Percentiles rank a stretch among this genome's conserved stretches.
These are phyloP conservation scores for Xerocomellus chrysenteron DNA, from an alignment of 768 basidiomycete genomes.

Conservation along the genomic window DNA sequence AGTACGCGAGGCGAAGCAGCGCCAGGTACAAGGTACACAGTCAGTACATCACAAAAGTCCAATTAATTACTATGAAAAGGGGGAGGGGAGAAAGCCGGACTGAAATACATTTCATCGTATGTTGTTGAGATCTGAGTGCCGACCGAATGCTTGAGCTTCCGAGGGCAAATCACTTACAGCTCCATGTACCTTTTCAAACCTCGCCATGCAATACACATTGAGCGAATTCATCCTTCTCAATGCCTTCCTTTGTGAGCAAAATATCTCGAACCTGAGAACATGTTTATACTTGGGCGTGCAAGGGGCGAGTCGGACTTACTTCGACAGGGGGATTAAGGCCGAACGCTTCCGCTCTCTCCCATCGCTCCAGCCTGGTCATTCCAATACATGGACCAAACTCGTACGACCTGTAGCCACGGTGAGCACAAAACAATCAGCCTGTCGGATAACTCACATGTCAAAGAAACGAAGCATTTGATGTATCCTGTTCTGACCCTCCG, in stretches of 20 bases:
- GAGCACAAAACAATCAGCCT: neutral
- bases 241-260: constrained; percentile 62
- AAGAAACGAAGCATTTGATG: constrained; percentile 78
- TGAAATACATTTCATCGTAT: neutral
- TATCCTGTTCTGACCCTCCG: constrained; percentile 56
- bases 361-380: constrained; percentile 78
- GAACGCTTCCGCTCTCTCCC: constrained; percentile 78
- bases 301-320: constrained; percentile 40
- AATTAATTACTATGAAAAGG: neutral
- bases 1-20: neutral
- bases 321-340: constrained; percentile 80
- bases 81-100: too few relatives aligned
- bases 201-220: constrained; percentile 60
- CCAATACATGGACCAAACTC: constrained; percentile 82
- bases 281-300: neutral
- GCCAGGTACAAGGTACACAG: neutral
- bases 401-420: constrained; percentile 51
- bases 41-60: neutral
- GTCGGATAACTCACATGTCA: constrained; percentile 54
- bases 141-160: neutral
- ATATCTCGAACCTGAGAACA: constrained; percentile 70
- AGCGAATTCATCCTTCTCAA: constrained; percentile 49
- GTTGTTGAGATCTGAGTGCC: neutral
- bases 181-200: constrained; percentile 22
- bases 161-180: neutral